phyloP scores from a whole-genome alignment of 2,329 filamentous ascomycete species.

The Mycocentrospora acerina region DNA sequence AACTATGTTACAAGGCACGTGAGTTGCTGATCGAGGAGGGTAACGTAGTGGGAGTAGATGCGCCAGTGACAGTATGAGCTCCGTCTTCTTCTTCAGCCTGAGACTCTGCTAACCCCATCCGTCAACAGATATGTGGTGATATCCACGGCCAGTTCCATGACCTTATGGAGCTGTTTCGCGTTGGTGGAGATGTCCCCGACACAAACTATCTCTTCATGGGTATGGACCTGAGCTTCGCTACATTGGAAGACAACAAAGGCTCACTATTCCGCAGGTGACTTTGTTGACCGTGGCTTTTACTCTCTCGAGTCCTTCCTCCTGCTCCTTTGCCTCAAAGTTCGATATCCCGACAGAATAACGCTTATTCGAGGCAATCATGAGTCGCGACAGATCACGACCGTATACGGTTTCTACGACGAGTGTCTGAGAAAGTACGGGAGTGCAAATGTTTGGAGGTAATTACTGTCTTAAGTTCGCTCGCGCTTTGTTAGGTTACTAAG shows the following conservation, averaged over 20 bases:
- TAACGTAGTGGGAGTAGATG: slow-evolving; percentile 93
- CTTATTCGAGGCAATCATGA: slow-evolving; percentile 95
- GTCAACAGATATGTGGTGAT: slow-evolving; percentile 67
- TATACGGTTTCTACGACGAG: slow-evolving; percentile 98
- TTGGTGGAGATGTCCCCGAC: slow-evolving; percentile 90
- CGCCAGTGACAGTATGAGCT: slow-evolving; percentile 77
- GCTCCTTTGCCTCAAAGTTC: slow-evolving; percentile 91
- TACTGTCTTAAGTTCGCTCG: no score
- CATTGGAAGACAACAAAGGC: neutral
- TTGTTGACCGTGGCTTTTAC: slow-evolving; percentile 97
- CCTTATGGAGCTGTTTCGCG: slow-evolving; percentile 92
- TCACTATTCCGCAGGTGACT: slow-evolving; percentile 67
- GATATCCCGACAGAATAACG: slow-evolving; percentile 96
- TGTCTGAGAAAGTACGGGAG: slow-evolving; percentile 94
- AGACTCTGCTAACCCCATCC: slow-evolving; percentile 4
- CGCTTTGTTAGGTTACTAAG: neutral
- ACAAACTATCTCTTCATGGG: slow-evolving; percentile 98
- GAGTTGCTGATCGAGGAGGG: slow-evolving; percentile 97
- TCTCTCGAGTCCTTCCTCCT: slow-evolving; percentile 96
- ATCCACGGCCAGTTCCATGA: slow-evolving; percentile 98
- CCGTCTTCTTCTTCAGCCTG: no score
- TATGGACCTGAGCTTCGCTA: slow-evolving; percentile 37
- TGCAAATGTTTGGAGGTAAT: slow-evolving; percentile 80
- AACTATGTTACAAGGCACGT: slow-evolving; percentile 94
- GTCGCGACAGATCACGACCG: slow-evolving; percentile 93